Evolutionary conservation across 1,139 yeast species (phyloP).

Genomic region (Kluyveromyces marxianus): DNA sequence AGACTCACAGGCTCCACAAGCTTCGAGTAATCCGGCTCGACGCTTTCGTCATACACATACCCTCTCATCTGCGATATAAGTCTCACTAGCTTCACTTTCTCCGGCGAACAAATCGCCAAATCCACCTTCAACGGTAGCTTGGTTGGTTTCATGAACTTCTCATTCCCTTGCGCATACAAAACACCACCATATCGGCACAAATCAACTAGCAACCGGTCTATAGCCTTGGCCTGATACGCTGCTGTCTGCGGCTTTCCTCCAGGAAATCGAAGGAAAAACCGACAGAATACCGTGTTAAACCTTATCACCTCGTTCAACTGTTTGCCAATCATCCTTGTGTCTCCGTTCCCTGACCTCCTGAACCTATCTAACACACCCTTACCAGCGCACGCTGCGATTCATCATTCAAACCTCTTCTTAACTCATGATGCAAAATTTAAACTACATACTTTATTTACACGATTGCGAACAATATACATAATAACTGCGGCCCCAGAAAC

Average conservation of each 20-base stretch:
- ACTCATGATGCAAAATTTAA: slow-evolving; percentile 4
- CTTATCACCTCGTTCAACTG: background rate
- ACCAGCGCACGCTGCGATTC: background rate
- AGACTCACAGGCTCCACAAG: background rate
- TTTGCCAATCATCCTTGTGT: background rate
- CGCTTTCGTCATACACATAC: background rate
- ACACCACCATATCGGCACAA: background rate
- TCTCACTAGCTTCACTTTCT: background rate
- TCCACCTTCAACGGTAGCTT: slow-evolving; percentile 1
- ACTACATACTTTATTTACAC: background rate
- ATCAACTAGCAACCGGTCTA: background rate
- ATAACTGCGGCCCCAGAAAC: background rate
- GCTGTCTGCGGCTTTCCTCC: background rate
- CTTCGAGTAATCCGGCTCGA: background rate
- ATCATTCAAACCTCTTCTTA: background rate
- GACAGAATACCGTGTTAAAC: background rate
- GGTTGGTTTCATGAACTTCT: slow-evolving; percentile 1
- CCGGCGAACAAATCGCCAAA: slow-evolving; percentile 1
- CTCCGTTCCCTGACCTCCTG: background rate
- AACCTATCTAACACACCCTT: too few species aligned
- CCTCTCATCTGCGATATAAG: slow-evolving; percentile 2
- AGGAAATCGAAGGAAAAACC: slow-evolving; percentile 1
- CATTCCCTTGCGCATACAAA: slow-evolving; percentile 1
- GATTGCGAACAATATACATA: background rate
- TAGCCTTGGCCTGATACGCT: background rate